Conservation (phyloP, 148 eudicot species). For the Silene latifolia region DNA sequence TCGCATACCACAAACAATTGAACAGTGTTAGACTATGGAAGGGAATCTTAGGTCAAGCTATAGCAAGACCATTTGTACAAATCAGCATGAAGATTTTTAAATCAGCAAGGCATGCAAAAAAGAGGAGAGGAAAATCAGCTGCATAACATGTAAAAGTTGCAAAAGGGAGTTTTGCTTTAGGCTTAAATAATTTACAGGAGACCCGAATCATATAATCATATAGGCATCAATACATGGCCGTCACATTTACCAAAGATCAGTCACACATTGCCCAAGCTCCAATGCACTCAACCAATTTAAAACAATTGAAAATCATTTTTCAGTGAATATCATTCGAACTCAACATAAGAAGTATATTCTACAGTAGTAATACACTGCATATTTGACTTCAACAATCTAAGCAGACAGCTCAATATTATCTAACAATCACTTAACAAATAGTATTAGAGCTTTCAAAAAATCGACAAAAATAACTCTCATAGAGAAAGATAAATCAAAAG, state of each 20-base stretch:
- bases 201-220: background rate
- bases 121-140: background rate
- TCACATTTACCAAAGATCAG: background rate
- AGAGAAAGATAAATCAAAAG: background rate
- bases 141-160: background rate
- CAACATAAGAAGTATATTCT: background rate
- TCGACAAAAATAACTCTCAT: background rate
- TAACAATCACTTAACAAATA: background rate
- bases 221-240: background rate
- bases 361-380: background rate
- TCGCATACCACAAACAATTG: constrained; percentile 3
- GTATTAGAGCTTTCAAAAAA: constrained; percentile 1
- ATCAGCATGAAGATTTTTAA: background rate
- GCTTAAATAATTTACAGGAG: background rate
- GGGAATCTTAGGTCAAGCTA: background rate
- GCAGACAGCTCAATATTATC: background rate
- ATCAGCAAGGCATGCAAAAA: background rate
- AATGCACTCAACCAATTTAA: background rate
- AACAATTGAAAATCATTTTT: background rate
- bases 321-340: background rate
- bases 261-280: background rate
- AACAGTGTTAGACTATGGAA: background rate
- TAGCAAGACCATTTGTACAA: background rate
- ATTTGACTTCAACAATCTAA: background rate
- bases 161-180: too few relatives aligned